Conservation (phyloP, 495 filamentous ascomycete genomes). For the Penicillium waksmanii region DNA sequence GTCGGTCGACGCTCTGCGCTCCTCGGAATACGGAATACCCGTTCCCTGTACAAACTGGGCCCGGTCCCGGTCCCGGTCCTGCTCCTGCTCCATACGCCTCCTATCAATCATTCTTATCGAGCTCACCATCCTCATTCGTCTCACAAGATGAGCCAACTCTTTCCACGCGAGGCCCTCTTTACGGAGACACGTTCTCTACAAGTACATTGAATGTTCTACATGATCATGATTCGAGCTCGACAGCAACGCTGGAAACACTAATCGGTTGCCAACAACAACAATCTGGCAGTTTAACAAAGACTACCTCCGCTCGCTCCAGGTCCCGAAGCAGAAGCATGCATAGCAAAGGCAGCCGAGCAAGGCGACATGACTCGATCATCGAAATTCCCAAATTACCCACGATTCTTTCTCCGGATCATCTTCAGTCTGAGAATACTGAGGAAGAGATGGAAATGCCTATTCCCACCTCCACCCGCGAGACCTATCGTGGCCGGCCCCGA, state of each 20-base stretch:
- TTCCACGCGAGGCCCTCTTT: conserved; percentile 13
- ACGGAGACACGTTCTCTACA: conserved; percentile 20
- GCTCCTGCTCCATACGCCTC: too few species aligned
- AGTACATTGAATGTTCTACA: conserved; percentile 8
- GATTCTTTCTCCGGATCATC: conserved; percentile 23
- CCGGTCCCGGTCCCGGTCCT: too few species aligned
- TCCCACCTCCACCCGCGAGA: conserved; percentile 1
- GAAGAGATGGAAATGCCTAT: background rate
- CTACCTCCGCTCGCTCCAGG: conserved; percentile 13
- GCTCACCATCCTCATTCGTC: conserved; percentile 1
- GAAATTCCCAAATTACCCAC: conserved; percentile 27
- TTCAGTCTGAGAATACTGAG: conserved; percentile 12
- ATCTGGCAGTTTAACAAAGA: too few species aligned
- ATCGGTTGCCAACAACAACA: background rate
- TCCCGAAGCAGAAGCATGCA: conserved; percentile 16
- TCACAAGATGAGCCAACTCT: conserved; percentile 6
- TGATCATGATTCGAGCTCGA: conserved; percentile 9
- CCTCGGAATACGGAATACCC: conserved; percentile 32
- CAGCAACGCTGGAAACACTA: conserved; percentile 7
- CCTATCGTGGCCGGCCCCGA: conserved; percentile 34
- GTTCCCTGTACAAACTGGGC: too few species aligned
- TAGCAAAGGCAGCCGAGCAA: conserved; percentile 16
- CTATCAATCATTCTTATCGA: background rate
- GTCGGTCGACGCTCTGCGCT: conserved; percentile 33
- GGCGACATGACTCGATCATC: conserved; percentile 23